Base-by-base conservation (phyloP, 768 basidiomycete species). In the Plicaturopsis crispa region DNA sequence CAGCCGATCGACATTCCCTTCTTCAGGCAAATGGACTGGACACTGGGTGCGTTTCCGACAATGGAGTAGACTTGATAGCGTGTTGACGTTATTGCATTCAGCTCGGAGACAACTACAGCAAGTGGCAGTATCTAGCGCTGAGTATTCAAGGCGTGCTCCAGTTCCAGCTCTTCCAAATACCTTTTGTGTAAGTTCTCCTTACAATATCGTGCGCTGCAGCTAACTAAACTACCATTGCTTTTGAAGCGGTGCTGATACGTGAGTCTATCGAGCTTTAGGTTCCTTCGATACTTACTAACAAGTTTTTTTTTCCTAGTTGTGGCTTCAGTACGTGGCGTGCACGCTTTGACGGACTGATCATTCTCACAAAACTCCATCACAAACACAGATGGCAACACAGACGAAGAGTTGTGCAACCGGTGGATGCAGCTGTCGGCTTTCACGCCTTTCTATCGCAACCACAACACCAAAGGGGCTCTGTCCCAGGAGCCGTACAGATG, bases 351-450 rank as follows among this genome's bases (percentile, higher is more conserved):
- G 35, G 41, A 45, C 36, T 44, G 46, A 45, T 37, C 30, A 34
- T 19, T 24, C 41, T 23, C 36, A 40, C 41, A 31, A n/a, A n/a
- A n/a, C n/a, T n/a, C n/a, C n/a, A n/a, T n/a, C n/a, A n/a, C n/a
- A n/a, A n/a, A 5, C 5, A 24, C 34, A 54, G 52, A 65, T 44
- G 73, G 64, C 2, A 86, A 88, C 54, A 78, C 80, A 6, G 74
- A 85, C 47, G 86, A 89, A 55, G 84, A 88, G 53, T 67, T 90
- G 7, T 84, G 84, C 58, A 80, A 78, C 44, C 72, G 87, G 13
- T 90, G 87, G 87, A 87, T 85, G 84, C 78, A 82, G 54, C 69
- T 88, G n/a, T 69, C 81, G 3, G 86, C 85, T 1, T 89, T 89
- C 54, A 71, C 72, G 19, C 86, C 86, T 4, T 90, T 90, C 66